Conservation (phyloP, 306 rosid genomes). For the Rosa persica region DNA sequence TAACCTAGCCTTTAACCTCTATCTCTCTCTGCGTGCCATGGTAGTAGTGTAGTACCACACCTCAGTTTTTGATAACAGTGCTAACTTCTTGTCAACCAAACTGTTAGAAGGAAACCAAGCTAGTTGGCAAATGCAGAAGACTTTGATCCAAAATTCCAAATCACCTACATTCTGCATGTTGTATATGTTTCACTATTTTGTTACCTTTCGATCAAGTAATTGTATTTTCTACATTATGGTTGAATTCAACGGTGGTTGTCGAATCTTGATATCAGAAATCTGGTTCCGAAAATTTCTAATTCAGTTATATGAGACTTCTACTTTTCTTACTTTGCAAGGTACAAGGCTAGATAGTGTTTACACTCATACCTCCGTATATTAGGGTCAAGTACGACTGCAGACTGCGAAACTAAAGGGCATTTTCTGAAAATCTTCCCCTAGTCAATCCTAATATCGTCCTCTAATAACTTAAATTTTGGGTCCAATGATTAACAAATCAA, state of each 20-base stretch:
- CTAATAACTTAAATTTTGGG: no score
- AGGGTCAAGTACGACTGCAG: neutral
- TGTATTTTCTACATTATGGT: neutral
- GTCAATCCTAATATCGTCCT: neutral
- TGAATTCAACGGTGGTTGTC: no score
- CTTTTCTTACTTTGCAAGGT: neutral
- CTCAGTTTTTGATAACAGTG: neutral
- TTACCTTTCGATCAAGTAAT: neutral
- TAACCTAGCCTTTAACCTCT: neutral
- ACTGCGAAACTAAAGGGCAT: neutral
- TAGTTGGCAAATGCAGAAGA: neutral
- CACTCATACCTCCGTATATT: neutral
- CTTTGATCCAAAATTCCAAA: neutral
- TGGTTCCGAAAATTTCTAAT: no score
- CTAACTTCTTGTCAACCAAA: neutral
- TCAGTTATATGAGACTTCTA: neutral
- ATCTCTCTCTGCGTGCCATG: neutral
- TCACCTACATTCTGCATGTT: neutral
- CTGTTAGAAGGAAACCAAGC: neutral
- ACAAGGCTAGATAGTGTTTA: neutral
- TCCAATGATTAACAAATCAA: neutral
- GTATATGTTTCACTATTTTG: neutral
- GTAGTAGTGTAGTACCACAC: neutral
- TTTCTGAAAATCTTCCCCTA: neutral
- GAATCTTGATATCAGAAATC: no score